Conservation (phyloP, 768 basidiomycete genomes). For the Kwoniella bestiolae region DNA sequence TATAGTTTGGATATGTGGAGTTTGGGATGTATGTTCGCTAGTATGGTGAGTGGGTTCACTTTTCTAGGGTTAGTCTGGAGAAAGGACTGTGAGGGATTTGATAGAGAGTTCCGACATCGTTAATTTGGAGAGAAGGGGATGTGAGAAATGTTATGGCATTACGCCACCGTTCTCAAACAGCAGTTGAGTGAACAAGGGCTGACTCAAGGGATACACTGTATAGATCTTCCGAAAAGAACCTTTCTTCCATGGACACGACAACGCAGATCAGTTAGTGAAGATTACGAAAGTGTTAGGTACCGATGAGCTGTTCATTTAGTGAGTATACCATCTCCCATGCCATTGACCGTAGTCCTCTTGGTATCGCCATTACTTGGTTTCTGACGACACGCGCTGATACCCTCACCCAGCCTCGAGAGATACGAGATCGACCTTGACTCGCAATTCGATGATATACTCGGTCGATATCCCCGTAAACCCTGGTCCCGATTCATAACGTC, state of each 20-base stretch:
- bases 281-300: slow-evolving; percentile 97
- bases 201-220: neutral
- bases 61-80: too few species aligned
- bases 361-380: too few species aligned
- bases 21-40: slow-evolving; percentile 97
- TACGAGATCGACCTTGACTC: slow-evolving; percentile 94
- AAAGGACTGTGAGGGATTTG: too few species aligned
- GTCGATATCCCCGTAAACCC: slow-evolving; percentile 91
- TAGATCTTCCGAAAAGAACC: slow-evolving; percentile 99
- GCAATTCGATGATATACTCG: slow-evolving; percentile 93
- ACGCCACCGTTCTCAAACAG: too few species aligned
- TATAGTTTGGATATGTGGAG: slow-evolving; percentile 99
- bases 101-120: too few species aligned
- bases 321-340: slow-evolving; percentile 25
- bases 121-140: too few species aligned
- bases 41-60: slow-evolving; percentile 73
- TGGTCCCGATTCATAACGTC: slow-evolving; percentile 95
- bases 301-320: slow-evolving; percentile 87
- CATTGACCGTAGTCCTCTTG: too few species aligned
- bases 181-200: neutral
- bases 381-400: too few species aligned
- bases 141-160: too few species aligned
- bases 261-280: slow-evolving; percentile 97
- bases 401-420: slow-evolving; percentile 51
- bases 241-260: slow-evolving; percentile 99